Percentiles rank a stretch among this genome's conserved stretches.
phyloP scores from a whole-genome alignment of 2,329 filamentous ascomycete genomes.

The Ploettnerulaceae sp. region DNA sequence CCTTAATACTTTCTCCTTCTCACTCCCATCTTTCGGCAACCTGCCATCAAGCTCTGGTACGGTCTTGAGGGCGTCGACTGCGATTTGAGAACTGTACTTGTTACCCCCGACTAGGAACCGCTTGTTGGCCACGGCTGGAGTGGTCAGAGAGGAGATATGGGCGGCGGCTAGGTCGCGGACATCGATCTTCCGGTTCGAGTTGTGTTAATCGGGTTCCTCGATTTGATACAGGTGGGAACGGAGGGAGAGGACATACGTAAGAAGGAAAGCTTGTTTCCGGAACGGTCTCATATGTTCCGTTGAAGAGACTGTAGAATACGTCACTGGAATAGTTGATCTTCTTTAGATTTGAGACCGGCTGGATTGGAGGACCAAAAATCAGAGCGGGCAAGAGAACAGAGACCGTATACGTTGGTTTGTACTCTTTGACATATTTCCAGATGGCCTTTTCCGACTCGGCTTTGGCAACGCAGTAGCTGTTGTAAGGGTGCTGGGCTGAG shows the following conservation, averaged over 20 bases:
- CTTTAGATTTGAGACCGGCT: slow-evolving; percentile 25
- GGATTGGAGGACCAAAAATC: slow-evolving; percentile 31
- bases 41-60: slow-evolving; percentile 26
- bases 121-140: slow-evolving; percentile 23
- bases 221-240: neutral
- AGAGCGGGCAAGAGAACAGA: slow-evolving; percentile 28
- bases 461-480: slow-evolving; percentile 30
- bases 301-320: slow-evolving; percentile 29
- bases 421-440: slow-evolving; percentile 29
- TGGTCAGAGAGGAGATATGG: slow-evolving; percentile 29
- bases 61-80: slow-evolving; percentile 25
- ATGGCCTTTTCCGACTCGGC: slow-evolving; percentile 31
- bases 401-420: slow-evolving; percentile 23
- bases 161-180: slow-evolving; percentile 30
- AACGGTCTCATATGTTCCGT: slow-evolving; percentile 26
- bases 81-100: slow-evolving; percentile 19
- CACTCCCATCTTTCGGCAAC: slow-evolving; percentile 28
- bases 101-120: slow-evolving; percentile 21
- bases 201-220: neutral
- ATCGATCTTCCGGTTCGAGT: slow-evolving; percentile 22
- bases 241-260: slow-evolving; percentile 13
- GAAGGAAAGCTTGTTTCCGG: slow-evolving; percentile 25
- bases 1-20: slow-evolving; percentile 19
- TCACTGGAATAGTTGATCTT: slow-evolving; percentile 28
- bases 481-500: slow-evolving; percentile 25